These are phyloP conservation scores for Clitopilus passeckerianus DNA, from an alignment of 768 basidiomycete genomes.

Conservation along the genomic window DNA sequence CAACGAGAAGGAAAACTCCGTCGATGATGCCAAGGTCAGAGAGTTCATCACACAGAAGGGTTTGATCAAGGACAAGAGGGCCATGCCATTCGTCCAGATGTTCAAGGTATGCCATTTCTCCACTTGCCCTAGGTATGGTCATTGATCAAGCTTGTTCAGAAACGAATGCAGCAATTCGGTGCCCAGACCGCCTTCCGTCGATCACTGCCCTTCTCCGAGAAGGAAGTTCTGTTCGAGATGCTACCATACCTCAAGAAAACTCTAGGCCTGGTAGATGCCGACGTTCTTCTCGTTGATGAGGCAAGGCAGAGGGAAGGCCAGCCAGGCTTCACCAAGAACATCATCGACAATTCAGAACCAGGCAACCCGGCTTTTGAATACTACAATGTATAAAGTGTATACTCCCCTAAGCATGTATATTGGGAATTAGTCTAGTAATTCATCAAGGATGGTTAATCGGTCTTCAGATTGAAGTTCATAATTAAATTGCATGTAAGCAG, in stretches of 20 bases:
- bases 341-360: conserved; percentile 86
- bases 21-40: conserved; percentile 82
- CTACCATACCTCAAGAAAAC: conserved; percentile 79
- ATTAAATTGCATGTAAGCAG: too few relatives aligned
- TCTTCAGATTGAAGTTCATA: too few relatives aligned
- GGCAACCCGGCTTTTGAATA: conserved; percentile 85
- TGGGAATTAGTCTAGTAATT: not conserved
- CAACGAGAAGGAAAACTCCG: conserved; percentile 45
- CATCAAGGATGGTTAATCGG: not conserved
- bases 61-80: conserved; percentile 91
- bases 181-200: conserved; percentile 78
- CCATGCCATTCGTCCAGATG: conserved; percentile 90
- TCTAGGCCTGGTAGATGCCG: conserved; percentile 64
- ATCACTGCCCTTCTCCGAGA: conserved; percentile 78
- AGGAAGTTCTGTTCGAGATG: conserved; percentile 62
- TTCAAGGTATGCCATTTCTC: conserved; percentile 68
- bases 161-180: conserved; percentile 76
- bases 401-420: not conserved
- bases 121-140: not conserved
- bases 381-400: conserved; percentile 53
- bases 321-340: conserved; percentile 56
- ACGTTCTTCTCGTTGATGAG: conserved; percentile 66
- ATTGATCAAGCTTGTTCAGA: conserved; percentile 36
- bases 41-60: conserved; percentile 63
- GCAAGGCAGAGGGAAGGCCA: conserved; percentile 49